Percentiles rank a stretch among this genome's conserved stretches.
Conservation (phyloP, 768 basidiomycete genomes). For the Nidularia sp. region DNA sequence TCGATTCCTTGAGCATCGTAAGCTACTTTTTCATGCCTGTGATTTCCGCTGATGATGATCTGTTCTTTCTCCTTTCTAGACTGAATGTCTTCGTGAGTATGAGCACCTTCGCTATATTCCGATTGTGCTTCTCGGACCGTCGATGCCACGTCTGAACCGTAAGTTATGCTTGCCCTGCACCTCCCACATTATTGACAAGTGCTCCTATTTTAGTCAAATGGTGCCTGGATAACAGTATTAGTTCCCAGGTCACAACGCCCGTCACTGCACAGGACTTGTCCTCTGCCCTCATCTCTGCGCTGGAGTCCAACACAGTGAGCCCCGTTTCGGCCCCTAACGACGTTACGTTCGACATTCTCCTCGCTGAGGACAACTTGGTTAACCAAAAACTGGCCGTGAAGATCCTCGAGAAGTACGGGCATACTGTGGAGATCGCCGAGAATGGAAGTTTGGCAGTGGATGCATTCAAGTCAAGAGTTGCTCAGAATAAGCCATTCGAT, state of each 20-base stretch:
- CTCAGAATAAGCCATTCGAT: constrained; percentile 75
- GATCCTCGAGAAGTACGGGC: constrained; percentile 94
- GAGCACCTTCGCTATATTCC: constrained; percentile 97
- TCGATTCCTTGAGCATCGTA: constrained; percentile 84
- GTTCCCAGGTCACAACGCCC: constrained; percentile 90
- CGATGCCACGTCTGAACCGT: constrained; percentile 73
- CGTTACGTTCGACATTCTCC: constrained; percentile 84
- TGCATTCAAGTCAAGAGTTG: constrained; percentile 77
- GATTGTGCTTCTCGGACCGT: constrained; percentile 84
- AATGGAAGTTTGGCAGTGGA: constrained; percentile 94
- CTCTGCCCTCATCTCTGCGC: constrained; percentile 87
- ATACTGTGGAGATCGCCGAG: constrained; percentile 94
- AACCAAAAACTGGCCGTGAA: constrained; percentile 96
- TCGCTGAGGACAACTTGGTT: constrained; percentile 96
- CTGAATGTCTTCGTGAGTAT: constrained; percentile 83
- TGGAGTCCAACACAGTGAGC: constrained; percentile 92
- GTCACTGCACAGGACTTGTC: constrained; percentile 85
- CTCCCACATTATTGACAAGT: neutral
- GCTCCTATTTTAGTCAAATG: constrained; percentile 69
- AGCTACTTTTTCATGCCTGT: constrained; percentile 20
- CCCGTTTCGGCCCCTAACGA: constrained; percentile 85
- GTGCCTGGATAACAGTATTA: constrained; percentile 95
- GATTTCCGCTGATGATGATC: constrained; percentile 1
- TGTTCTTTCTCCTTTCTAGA: constrained; percentile 38
- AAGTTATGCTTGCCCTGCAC: constrained; percentile 22